phyloP scores from a whole-genome alignment of 495 filamentous ascomycete species.

The Daldinia childiae region DNA sequence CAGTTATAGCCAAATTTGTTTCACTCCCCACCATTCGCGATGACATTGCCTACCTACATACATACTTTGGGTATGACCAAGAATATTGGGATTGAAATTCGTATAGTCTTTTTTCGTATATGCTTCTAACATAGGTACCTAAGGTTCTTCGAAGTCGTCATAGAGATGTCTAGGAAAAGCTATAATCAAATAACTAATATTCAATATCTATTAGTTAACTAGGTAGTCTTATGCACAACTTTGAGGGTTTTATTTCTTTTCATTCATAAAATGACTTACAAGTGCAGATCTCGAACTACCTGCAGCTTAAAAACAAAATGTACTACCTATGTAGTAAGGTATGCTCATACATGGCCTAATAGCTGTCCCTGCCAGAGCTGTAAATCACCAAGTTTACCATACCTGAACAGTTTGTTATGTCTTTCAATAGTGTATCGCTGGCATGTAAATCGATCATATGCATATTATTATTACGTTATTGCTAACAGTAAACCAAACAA shows the following conservation, averaged over 20 bases:
- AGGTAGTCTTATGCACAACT: not conserved
- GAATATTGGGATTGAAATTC: not conserved
- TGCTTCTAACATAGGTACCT: not conserved
- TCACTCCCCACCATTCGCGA: not conserved
- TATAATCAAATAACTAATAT: not conserved
- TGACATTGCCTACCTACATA: not conserved
- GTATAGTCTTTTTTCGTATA: not conserved
- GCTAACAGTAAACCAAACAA: conserved; percentile 1
- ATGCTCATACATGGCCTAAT: not conserved
- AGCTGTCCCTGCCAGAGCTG: not conserved
- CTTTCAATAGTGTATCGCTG: conserved; percentile 24
- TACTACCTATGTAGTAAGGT: too few relatives aligned
- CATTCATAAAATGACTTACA: not conserved
- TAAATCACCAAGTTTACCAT: not conserved
- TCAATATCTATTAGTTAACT: not conserved
- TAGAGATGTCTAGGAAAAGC: conserved; percentile 6
- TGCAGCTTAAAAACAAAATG: not conserved
- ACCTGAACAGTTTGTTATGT: conserved; percentile 26
- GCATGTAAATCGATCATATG: conserved; percentile 25
- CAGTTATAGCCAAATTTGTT: not conserved
- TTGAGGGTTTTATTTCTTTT: not conserved
- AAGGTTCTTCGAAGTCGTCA: conserved; percentile 15
- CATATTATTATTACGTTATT: conserved; percentile 7
- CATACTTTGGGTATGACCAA: not conserved
- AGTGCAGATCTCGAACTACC: not conserved